These are phyloP conservation scores for Echria macrotheca DNA, from an alignment of 495 filamentous ascomycete genomes.

Conservation along the genomic window DNA sequence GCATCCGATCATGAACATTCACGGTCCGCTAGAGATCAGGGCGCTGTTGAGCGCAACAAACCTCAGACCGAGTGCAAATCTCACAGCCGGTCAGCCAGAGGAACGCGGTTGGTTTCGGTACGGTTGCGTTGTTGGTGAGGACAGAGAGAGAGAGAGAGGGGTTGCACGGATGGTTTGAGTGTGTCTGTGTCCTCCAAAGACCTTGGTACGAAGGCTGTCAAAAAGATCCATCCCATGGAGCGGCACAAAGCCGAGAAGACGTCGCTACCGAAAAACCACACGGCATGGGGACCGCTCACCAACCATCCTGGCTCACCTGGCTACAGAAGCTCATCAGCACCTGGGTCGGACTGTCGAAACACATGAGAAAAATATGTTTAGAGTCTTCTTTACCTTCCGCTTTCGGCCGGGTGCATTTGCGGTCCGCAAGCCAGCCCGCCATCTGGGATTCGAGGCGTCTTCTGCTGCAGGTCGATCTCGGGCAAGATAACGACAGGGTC, in stretches of 20 bases:
- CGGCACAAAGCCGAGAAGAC: neutral
- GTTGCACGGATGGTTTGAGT: conserved; percentile 1
- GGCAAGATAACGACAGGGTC: neutral
- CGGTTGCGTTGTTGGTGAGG: neutral
- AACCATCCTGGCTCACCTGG: neutral
- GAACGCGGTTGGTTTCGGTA: too few relatives aligned
- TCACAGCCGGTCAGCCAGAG: neutral
- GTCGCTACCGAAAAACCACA: neutral
- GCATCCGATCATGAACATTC: neutral
- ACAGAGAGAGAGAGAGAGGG: neutral
- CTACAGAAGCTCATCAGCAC: neutral
- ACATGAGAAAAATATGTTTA: too few relatives aligned
- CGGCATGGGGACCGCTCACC: too few relatives aligned
- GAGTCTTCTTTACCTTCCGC: neutral
- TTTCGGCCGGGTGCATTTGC: neutral
- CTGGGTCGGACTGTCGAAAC: too few relatives aligned
- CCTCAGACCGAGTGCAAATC: neutral
- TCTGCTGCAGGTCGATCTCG: conserved; percentile 9
- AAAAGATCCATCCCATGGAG: neutral
- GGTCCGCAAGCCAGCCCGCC: neutral
- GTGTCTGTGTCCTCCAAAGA: neutral
- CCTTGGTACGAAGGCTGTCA: neutral
- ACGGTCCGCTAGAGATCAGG: too few relatives aligned
- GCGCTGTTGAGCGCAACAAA: too few relatives aligned
- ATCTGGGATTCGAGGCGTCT: neutral